Evolutionary conservation across 148 eudicot genomes (phyloP).

Genomic region (Silene conica): DNA sequence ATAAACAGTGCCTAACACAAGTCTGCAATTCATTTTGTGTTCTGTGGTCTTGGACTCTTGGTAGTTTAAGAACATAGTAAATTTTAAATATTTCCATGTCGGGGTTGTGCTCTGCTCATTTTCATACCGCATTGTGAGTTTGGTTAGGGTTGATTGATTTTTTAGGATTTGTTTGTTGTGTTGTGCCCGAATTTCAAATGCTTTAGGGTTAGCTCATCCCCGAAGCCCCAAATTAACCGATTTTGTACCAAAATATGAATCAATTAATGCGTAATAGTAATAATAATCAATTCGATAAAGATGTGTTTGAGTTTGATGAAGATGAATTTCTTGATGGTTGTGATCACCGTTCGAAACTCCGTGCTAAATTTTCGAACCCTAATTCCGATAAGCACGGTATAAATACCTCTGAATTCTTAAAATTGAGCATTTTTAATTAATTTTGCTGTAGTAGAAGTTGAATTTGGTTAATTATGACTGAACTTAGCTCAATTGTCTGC

Average conservation of each 20-base stretch:
- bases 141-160: no score
- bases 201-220: conserved; percentile 9
- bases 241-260: background rate
- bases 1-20: no score
- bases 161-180: no score
- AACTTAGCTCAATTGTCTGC: background rate
- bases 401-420: conserved; percentile 29
- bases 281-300: conserved; percentile 19
- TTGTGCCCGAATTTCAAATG: no score
- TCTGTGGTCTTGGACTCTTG: no score
- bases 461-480: background rate
- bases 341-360: conserved; percentile 11
- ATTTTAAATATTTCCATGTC: no score
- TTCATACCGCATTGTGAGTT: no score
- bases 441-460: background rate
- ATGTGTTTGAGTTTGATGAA: conserved; percentile 44
- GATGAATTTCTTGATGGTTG: conserved; percentile 32
- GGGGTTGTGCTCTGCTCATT: no score
- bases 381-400: conserved; percentile 18
- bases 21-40: no score
- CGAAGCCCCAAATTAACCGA: conserved; percentile 5
- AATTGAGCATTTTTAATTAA: conserved; percentile 21
- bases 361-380: conserved; percentile 33
- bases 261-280: background rate
- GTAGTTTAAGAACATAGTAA: no score